These are phyloP conservation scores for Anthostomella pinea DNA, from an alignment of 2,329 filamentous ascomycete genomes.

Conservation along the genomic window DNA sequence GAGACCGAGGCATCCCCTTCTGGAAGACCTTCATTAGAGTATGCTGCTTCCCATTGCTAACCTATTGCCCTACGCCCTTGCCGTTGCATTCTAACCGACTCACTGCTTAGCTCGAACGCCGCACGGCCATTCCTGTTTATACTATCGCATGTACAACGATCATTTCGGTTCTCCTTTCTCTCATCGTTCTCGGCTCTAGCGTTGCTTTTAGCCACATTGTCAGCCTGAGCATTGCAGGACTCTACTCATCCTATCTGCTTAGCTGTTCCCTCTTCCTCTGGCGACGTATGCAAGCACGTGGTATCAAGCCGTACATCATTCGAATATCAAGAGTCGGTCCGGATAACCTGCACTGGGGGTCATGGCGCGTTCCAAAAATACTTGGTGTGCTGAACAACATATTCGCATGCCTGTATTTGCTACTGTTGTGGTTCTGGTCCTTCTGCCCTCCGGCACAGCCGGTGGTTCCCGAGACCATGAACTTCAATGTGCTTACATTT, in stretches of 20 bases:
- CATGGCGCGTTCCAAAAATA: slow-evolving; percentile 48
- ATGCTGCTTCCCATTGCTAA: neutral
- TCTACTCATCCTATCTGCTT: slow-evolving; percentile 7
- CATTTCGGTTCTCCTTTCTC: slow-evolving; percentile 6
- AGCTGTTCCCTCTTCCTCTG: slow-evolving; percentile 4
- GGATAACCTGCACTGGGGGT: slow-evolving; percentile 43
- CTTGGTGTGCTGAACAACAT: slow-evolving; percentile 51
- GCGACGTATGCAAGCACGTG: slow-evolving; percentile 3
- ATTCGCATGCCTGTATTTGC: slow-evolving; percentile 49
- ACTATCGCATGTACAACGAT: slow-evolving; percentile 3
- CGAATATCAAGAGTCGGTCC: neutral
- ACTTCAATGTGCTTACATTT: slow-evolving; percentile 44
- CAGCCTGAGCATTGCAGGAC: slow-evolving; percentile 12
- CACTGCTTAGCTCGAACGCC: slow-evolving; percentile 4
- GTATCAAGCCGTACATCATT: slow-evolving; percentile 2
- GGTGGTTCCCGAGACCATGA: slow-evolving; percentile 40
- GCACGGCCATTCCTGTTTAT: slow-evolving; percentile 6
- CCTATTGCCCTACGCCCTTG: too few species aligned
- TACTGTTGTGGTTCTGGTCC: slow-evolving; percentile 53
- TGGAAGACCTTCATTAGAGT: slow-evolving; percentile 5
- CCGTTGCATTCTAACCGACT: too few species aligned
- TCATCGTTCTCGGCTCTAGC: slow-evolving; percentile 6
- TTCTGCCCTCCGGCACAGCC: slow-evolving; percentile 42
- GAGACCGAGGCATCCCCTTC: slow-evolving; percentile 5
- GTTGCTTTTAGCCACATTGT: slow-evolving; percentile 25